Conservation (phyloP, 306 rosid genomes). For the Quercus ilex region DNA sequence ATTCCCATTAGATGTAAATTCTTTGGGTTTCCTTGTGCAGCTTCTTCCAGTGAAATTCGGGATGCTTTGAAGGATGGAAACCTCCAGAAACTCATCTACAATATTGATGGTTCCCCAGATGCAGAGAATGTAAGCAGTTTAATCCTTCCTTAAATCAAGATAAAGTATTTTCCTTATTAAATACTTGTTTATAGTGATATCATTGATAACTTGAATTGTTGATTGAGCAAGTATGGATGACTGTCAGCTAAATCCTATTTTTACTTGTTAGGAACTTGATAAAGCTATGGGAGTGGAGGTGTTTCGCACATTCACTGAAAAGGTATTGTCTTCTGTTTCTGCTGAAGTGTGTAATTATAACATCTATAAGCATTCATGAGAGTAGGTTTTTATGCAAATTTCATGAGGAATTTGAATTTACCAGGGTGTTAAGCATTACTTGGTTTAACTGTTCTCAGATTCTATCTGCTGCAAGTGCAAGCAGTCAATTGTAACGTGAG, state of each 20-base stretch:
- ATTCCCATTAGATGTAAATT: neutral
- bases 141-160: neutral
- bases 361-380: neutral
- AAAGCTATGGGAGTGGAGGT: slow-evolving; percentile 68
- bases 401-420: slow-evolving; percentile 6
- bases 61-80: slow-evolving; percentile 54
- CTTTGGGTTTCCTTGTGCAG: slow-evolving; percentile 41
- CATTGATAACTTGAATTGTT: slow-evolving; percentile 4
- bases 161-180: neutral
- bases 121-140: slow-evolving; percentile 52
- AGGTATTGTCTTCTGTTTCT: slow-evolving; percentile 45
- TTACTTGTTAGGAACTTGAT: slow-evolving; percentile 64
- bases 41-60: slow-evolving; percentile 67
- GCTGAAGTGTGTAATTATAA: neutral
- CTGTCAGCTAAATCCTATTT: slow-evolving; percentile 11
- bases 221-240: neutral
- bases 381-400: neutral
- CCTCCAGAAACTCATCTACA: slow-evolving; percentile 56
- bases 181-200: neutral
- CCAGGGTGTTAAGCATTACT: neutral
- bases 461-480: slow-evolving; percentile 39
- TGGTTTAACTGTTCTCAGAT: slow-evolving; percentile 39
- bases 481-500: neutral
- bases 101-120: slow-evolving; percentile 54
- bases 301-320: slow-evolving; percentile 52